These are phyloP conservation scores for Pleurotus ostreatus DNA, from an alignment of 768 basidiomycete genomes.

Conservation along the genomic window DNA sequence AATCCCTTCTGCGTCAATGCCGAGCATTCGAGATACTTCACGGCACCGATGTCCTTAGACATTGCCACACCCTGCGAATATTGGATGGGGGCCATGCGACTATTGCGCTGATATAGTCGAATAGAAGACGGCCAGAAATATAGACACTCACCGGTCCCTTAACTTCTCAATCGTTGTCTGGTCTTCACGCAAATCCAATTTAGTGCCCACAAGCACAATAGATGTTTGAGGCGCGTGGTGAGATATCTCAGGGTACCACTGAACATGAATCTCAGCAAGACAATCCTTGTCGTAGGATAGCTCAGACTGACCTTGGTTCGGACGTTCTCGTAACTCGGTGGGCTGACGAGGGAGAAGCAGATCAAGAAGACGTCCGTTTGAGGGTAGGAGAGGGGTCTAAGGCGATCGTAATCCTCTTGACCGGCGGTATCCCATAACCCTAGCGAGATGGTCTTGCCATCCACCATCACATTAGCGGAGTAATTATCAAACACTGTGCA, in stretches of 20 bases:
- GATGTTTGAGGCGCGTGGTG: conserved; percentile 96
- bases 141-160: conserved; percentile 68
- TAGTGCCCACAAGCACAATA: conserved; percentile 93
- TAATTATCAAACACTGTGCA: conserved; percentile 96
- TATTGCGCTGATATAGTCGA: conserved; percentile 22
- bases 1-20: conserved; percentile 97
- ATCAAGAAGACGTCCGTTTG: conserved; percentile 99
- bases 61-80: conserved; percentile 89
- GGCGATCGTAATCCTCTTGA: conserved; percentile 98
- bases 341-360: conserved; percentile 97
- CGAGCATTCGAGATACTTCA: conserved; percentile 95
- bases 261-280: conserved; percentile 12
- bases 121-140: background rate
- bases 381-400: conserved; percentile 96
- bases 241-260: conserved; percentile 97
- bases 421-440: conserved; percentile 99
- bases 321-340: conserved; percentile 98
- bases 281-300: conserved; percentile 1
- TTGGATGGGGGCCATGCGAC: conserved; percentile 92
- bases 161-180: conserved; percentile 89
- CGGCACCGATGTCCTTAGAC: conserved; percentile 91
- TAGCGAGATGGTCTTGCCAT: conserved; percentile 96
- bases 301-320: conserved; percentile 77
- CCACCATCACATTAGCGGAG: conserved; percentile 97
- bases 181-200: conserved; percentile 96